Base-by-base conservation (phyloP, 2,329 filamentous ascomycete species). In the Akanthomyces muscarius region DNA sequence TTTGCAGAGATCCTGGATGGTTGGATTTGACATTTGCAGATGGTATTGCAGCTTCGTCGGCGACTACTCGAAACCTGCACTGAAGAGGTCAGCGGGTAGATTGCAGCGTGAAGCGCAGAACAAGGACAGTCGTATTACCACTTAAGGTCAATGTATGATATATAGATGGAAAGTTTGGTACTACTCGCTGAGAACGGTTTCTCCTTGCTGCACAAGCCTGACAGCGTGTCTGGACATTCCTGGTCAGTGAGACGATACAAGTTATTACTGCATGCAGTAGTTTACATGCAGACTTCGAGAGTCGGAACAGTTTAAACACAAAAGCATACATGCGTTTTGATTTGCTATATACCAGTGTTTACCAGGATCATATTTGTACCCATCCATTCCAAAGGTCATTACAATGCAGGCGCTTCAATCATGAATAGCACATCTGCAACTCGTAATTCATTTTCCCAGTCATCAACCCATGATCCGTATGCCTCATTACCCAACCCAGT, bases 401-500 rank as follows among this genome's bases (percentile, higher is more conserved):
- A 61, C 50, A 33, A 36, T 56, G 51, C 60, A 55, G 44, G 33
- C 25, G 51, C 38, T 54, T 62, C 51, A 55, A 50, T 48, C 44
- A 55, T 62, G 51, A 62, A 48, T 23, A 56, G 51, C 60, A 47
- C 62, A 63, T 47, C 62, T 53, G 23, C 44, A 61, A 42, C 23
- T 66, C 60, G 54, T 69, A 63, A 64, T 53, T 62, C 63, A 52
- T 63, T 65, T 63, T 65, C 56, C 51, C 65, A 51, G 62, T 62
- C 65, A 66, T 67, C 57, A 57, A 59, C 57, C 64, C 61, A 62
- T 66, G 52, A 74, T 71, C 70, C 73, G 68, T 73, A 66, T 72
- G 69, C 70, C 73, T 72, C 71, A 69, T 74, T 68, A 67, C 65
- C 66, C 63, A 63, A 63, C 55, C 56, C 66, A 55, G 52, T 57